phyloP scores from a whole-genome alignment of 257 asterid species.

The Dorcoceras hygrometricum region DNA sequence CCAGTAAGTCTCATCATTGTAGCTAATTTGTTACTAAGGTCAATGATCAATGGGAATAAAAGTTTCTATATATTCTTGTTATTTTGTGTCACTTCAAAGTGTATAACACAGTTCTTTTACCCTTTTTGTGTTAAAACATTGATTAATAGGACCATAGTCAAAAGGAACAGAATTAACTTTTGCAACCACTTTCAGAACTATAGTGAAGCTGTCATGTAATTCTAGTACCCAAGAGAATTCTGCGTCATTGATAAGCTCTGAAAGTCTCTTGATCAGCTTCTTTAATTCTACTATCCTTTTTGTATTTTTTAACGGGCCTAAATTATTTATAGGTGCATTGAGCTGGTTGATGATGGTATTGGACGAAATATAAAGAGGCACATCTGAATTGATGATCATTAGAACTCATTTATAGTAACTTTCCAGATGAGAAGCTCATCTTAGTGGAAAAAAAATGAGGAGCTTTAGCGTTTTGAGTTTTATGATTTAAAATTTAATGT shows the following conservation, averaged over 20 bases:
- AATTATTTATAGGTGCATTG: neutral
- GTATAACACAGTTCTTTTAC: neutral
- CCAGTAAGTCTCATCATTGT: constrained; percentile 53
- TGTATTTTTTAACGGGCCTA: neutral
- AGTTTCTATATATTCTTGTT: neutral
- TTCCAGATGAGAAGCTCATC: constrained; percentile 22
- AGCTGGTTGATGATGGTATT: neutral
- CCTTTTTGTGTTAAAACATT: neutral
- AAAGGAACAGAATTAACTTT: neutral
- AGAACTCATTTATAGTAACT: neutral
- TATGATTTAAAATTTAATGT: constrained; percentile 20
- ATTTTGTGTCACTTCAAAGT: too few relatives aligned
- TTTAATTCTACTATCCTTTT: neutral
- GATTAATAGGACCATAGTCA: constrained; percentile 2
- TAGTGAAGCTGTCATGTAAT: constrained; percentile 1
- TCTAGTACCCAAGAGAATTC: constrained; percentile 1
- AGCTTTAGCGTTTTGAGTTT: neutral
- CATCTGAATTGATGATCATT: neutral
- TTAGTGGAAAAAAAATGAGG: constrained; percentile 9
- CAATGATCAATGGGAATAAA: constrained; percentile 20
- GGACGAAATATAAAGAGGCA: constrained; percentile 4
- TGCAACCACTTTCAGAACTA: neutral
- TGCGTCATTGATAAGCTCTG: constrained; percentile 2
- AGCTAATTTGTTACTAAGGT: constrained; percentile 19
- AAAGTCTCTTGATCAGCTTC: constrained; percentile 11